Evolutionary conservation across 305 asterid genomes (phyloP).

Genomic region (Rubia tinctorum): DNA sequence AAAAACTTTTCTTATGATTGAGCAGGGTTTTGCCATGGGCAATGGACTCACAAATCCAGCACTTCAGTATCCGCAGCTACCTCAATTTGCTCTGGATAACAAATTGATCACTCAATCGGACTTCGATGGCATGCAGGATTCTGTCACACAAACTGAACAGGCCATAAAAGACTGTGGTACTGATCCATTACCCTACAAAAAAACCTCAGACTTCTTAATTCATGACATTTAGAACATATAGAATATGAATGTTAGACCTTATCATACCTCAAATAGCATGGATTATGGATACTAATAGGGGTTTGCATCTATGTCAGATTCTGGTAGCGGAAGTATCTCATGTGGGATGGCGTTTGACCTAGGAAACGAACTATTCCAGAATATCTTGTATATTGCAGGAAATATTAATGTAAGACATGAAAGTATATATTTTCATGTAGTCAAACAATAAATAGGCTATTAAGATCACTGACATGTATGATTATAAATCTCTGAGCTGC

Average conservation of each 20-base stretch:
- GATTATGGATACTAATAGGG: no score
- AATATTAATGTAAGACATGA: slow-evolving; percentile 33
- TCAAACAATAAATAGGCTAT: background rate
- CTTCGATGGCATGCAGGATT: slow-evolving; percentile 10
- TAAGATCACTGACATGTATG: background rate
- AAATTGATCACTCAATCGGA: slow-evolving; percentile 12
- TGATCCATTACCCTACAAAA: background rate
- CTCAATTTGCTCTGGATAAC: slow-evolving; percentile 6
- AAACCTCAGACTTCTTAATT: background rate
- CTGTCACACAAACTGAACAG: slow-evolving; percentile 22
- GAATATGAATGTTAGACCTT: background rate
- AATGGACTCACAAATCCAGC: slow-evolving; percentile 13
- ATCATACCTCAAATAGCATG: no score
- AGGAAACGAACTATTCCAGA: slow-evolving; percentile 31
- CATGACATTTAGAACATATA: background rate
- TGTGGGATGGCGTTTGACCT: slow-evolving; percentile 24
- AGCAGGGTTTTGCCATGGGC: slow-evolving; percentile 8
- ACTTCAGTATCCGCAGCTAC: background rate
- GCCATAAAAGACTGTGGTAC: slow-evolving; percentile 37
- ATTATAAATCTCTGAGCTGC: background rate
- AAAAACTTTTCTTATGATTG: slow-evolving; percentile 18
- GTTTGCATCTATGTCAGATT: slow-evolving; percentile 22
- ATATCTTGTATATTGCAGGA: slow-evolving; percentile 16
- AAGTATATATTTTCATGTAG: no score
- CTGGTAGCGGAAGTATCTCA: slow-evolving; percentile 12